Base-by-base conservation (phyloP, 2,329 filamentous ascomycete genomes). In the Sclerotinia spermophila region DNA sequence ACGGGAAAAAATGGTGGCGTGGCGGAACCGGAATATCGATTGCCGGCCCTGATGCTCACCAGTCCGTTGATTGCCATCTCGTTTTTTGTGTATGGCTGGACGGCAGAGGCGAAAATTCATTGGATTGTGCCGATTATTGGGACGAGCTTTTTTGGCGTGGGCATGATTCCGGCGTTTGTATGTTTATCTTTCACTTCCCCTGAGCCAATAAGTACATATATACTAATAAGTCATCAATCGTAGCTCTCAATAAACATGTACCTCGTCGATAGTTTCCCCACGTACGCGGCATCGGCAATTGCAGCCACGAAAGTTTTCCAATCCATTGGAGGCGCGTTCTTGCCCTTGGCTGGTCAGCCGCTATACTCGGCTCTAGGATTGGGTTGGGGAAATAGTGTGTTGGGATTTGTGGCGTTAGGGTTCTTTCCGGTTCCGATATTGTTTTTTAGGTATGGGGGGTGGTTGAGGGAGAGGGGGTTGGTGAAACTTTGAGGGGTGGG, bases 1-100 rank as follows among this genome's bases (percentile, higher is more conserved):
- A 84, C 85, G 1, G 85, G 86, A 64, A 81, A 84, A 5, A 78
- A 81, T 27, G 65, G 70, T 1, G 59, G 68, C 13, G 40, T 45
- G 13, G 42, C 59, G 7, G 51, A 67, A 67, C 82, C 82, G 1
- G 82, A 84, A 72, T 76, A 81, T 77, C 79, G 84, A 0, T 76
- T 85, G 0, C 81, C 81, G 0, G 77, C 81, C 0, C 80, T 83
- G 59, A 80, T 59, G 79, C 79, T 35, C 66, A 79, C 15, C 56
- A 82, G 56, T n/a, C 70, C 72, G n/a, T 19, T 56, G 10, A 81
- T 85, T 21, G 83, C 83, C 0, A 75, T 82, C 19, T 79, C 80
- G 0, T 78, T 85, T 48, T 84, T 85, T 73, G 79, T 83, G 19
- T 84, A 84, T 71, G 83, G 82, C 13, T 85, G 83, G 83, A 80